Conservation (phyloP, 371 early-diverging fungal species). For the Zancudomyces culisetae region DNA sequence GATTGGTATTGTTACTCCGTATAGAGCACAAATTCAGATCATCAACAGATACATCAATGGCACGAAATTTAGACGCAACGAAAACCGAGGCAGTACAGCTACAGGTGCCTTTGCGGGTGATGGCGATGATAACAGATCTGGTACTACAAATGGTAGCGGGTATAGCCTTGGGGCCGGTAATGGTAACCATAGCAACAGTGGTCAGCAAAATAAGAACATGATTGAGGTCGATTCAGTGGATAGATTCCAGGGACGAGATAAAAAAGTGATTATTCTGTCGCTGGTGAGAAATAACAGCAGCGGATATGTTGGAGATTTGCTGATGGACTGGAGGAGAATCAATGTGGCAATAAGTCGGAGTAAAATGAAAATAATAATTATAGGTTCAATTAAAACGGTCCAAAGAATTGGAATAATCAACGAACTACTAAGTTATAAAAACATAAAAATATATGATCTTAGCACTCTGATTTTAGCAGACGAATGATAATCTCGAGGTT, state of each 20-base stretch:
- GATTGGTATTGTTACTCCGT: conserved; percentile 76
- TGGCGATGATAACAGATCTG: too few relatives aligned
- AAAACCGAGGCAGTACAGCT: too few relatives aligned
- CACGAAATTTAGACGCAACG: too few relatives aligned
- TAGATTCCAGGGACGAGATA: conserved; percentile 86
- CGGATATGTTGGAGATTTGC: conserved; percentile 61
- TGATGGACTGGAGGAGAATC: conserved; percentile 82
- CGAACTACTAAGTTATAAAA: neutral
- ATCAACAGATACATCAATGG: too few relatives aligned
- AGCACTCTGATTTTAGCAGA: neutral
- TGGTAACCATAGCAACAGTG: neutral
- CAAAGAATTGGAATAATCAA: too few relatives aligned
- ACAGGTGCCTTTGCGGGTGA: too few relatives aligned
- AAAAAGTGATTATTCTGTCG: conserved; percentile 68
- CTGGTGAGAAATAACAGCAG: conserved; percentile 66
- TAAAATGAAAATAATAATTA: conserved; percentile 65
- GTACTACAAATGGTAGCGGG: conserved; percentile 12
- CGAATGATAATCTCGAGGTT: too few relatives aligned
- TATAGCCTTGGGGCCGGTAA: conserved; percentile 2
- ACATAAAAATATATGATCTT: neutral
- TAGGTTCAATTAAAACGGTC: conserved; percentile 69
- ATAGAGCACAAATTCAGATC: conserved; percentile 58
- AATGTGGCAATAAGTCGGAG: conserved; percentile 97
- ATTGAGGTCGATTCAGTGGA: conserved; percentile 73
- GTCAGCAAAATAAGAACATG: neutral